A percentile compares a stretch with the other conserved stretches of the same genome.
Evolutionary conservation across 1,139 yeast species (phyloP).

Genomic region (Taphrina wiesneri): DNA sequence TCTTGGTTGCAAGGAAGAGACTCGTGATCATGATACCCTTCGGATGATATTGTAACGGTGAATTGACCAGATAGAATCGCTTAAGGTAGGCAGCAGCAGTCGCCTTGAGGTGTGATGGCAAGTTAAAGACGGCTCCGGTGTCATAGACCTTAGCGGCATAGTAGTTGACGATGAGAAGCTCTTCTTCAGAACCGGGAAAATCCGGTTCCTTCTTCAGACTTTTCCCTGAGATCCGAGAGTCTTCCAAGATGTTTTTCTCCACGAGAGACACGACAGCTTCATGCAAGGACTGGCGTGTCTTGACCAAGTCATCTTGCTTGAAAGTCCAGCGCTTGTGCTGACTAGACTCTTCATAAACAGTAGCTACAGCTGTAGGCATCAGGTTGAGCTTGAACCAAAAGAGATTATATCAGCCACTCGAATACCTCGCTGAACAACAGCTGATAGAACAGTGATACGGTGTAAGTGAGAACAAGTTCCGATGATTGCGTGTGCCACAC

Average conservation of each 20-base stretch:
- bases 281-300: slow-evolving; percentile 55
- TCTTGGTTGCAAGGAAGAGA: slow-evolving; percentile 85
- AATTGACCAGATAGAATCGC: slow-evolving; percentile 73
- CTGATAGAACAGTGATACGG: too few relatives aligned
- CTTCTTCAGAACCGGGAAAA: slow-evolving; percentile 46
- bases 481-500: too few relatives aligned
- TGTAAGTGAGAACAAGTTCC: too few relatives aligned
- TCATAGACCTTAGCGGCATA: slow-evolving; percentile 24
- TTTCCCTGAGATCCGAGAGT: slow-evolving; percentile 45
- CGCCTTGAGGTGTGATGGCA: slow-evolving; percentile 56
- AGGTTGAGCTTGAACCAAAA: too few relatives aligned
- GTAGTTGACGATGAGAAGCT: slow-evolving; percentile 45
- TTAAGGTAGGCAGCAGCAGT: slow-evolving; percentile 83
- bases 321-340: slow-evolving; percentile 88
- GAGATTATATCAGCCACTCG: background rate
- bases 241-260: slow-evolving; percentile 44
- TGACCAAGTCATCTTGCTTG: slow-evolving; percentile 57
- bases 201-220: slow-evolving; percentile 43
- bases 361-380: slow-evolving; percentile 24
- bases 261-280: slow-evolving; percentile 55
- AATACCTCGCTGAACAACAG: too few relatives aligned
- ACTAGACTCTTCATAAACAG: slow-evolving; percentile 73
- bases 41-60: slow-evolving; percentile 86
- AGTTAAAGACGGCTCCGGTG: slow-evolving; percentile 41
- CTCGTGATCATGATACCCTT: slow-evolving; percentile 80